Percentiles rank a stretch among this genome's conserved stretches.
phyloP scores from a whole-genome alignment of 495 filamentous ascomycete species.

The Cercophora sp. region DNA sequence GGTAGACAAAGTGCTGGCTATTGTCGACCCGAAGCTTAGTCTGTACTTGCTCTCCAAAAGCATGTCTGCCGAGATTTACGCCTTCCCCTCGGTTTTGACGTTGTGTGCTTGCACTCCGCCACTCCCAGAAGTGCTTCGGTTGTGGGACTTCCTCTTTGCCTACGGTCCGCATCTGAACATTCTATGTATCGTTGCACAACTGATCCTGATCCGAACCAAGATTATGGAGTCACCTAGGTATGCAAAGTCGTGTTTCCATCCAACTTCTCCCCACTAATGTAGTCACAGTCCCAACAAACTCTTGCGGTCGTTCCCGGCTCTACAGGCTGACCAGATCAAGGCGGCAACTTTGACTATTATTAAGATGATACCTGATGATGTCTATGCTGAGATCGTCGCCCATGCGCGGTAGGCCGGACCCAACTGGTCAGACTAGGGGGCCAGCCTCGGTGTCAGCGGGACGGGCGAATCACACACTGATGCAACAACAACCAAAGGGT shows the following conservation, averaged over 20 bases:
- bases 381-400: constrained; percentile 82
- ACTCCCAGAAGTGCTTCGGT: constrained; percentile 82
- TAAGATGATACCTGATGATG: constrained; percentile 77
- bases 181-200: constrained; percentile 93
- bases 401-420: constrained; percentile 79
- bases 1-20: constrained; percentile 84
- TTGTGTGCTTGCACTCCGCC: constrained; percentile 97
- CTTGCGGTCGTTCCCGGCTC: constrained; percentile 79
- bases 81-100: constrained; percentile 94
- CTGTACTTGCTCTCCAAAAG: constrained; percentile 77
- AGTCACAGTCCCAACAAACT: constrained; percentile 77
- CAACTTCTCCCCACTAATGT: too few relatives aligned
- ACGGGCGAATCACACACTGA: too few relatives aligned
- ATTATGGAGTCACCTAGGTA: constrained; percentile 82
- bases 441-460: too few relatives aligned
- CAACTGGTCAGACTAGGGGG: too few relatives aligned
- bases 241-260: too few relatives aligned
- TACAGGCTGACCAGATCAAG: constrained; percentile 79
- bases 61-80: constrained; percentile 89
- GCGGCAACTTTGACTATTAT: constrained; percentile 73
- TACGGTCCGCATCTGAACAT: constrained; percentile 95
- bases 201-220: constrained; percentile 80
- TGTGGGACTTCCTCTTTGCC: constrained; percentile 99
- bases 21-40: constrained; percentile 86
- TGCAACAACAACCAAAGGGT: too few relatives aligned